Base-by-base conservation (phyloP, 2,329 filamentous ascomycete genomes). In the Fusarium armeniacum region DNA sequence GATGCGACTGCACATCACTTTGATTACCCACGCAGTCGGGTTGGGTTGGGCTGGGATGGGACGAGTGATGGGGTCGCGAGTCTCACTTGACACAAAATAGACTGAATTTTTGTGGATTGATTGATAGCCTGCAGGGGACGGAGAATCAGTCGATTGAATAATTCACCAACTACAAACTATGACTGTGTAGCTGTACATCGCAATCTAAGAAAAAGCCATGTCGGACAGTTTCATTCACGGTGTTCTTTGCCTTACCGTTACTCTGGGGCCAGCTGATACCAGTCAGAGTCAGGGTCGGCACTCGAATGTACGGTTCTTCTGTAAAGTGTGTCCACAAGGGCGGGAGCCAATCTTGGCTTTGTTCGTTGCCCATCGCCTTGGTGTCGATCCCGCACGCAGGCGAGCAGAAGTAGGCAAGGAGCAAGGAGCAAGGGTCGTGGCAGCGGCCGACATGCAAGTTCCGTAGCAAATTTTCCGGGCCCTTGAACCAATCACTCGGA, bases 311-410 rank as follows among this genome's bases (percentile, higher is more conserved):
- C 38, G 26, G 26, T 26, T 26, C 26, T 26, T 26, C 26, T 26
- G 26, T 26, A 26, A 26, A 26, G 26, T 26, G 38, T 59, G 43
- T 45, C 65, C 62, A 56, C 63, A 59, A 28, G 50, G 32, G 38
- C 55, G 65, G 65, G 54, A 71, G 63, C 58, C 55, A 70, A 69
- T 53, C 47, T 68, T 58, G 62, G 45, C 36, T 46, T 54, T 67
- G 16, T 24, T 56, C 54, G 59, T 62, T 60, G 38, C 62, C 20
- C 49, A 56, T 51, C 33, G 50, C 45, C 54, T 68, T 67, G 70
- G 70, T 70, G 62, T 63, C 71, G 71, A 73, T 73, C 65, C 59
- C 52, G 58, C 49, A 49, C 52, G 58, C 49, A 46, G 62, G 41
- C 46, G 44, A 43, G 22, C 64, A 47, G 47, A n/a, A n/a, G 26